Conservation (phyloP, 805 yeast species). For the Candida parachauliodes region DNA sequence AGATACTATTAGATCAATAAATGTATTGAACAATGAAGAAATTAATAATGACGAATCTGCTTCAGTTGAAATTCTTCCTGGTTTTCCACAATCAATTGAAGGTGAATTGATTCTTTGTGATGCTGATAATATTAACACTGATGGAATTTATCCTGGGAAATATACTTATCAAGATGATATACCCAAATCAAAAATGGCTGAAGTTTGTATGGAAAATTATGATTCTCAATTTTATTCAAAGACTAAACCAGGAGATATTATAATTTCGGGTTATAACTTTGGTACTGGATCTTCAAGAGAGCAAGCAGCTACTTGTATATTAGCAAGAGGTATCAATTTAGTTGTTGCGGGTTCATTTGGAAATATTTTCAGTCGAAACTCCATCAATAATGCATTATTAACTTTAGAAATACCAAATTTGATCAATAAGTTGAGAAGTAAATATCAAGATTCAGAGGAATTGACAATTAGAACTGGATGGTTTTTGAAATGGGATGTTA, state of each 20-base stretch:
- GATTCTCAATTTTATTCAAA: slow-evolving; percentile 82
- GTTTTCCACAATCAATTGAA: slow-evolving; percentile 83
- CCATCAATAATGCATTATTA: slow-evolving; percentile 92
- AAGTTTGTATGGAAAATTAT: slow-evolving; percentile 99
- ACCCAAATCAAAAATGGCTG: slow-evolving; percentile 92
- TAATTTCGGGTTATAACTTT: slow-evolving; percentile 89
- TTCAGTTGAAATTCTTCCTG: slow-evolving; percentile 72
- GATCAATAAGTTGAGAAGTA: slow-evolving; percentile 70
- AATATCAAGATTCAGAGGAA: slow-evolving; percentile 57
- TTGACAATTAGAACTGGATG: slow-evolving; percentile 94
- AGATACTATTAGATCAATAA: slow-evolving; percentile 45
- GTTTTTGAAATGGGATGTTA: slow-evolving; percentile 90
- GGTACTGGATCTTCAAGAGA: slow-evolving; percentile 99
- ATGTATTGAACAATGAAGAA: slow-evolving; percentile 26
- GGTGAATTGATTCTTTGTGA: slow-evolving; percentile 96
- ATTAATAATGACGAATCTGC: slow-evolving; percentile 20
- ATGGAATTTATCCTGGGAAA: slow-evolving; percentile 98
- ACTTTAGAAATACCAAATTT: slow-evolving; percentile 91
- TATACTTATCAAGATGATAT: slow-evolving; percentile 98
- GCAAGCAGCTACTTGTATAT: slow-evolving; percentile 97
- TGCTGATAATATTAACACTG: slow-evolving; percentile 96
- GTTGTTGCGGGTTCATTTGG: slow-evolving; percentile 98
- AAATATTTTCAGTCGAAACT: slow-evolving; percentile 92
- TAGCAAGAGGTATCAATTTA: slow-evolving; percentile 88
- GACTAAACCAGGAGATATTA: slow-evolving; percentile 83